Evolutionary conservation across 2,329 filamentous ascomycete genomes (phyloP).

Genomic region (Colletotrichum tropicicola): DNA sequence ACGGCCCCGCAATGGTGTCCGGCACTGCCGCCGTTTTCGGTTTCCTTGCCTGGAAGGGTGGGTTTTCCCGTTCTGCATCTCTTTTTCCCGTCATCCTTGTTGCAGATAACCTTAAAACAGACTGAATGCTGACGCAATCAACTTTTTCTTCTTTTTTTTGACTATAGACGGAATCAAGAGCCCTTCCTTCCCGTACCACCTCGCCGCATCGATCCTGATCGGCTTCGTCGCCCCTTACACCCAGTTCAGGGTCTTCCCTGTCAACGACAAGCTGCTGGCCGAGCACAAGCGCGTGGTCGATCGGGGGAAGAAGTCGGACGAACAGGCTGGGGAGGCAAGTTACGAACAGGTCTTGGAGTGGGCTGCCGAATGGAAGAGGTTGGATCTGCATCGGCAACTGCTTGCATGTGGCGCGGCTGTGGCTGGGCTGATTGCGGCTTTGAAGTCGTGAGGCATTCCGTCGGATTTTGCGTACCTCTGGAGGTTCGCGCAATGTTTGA

Average conservation of each 20-base stretch:
- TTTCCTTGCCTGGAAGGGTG: slow-evolving; percentile 13
- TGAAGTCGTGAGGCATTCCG: background rate
- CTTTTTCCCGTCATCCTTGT: background rate
- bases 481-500: too few species aligned
- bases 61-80: background rate
- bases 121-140: too few species aligned
- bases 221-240: background rate
- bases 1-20: slow-evolving; percentile 2
- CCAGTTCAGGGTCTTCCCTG: background rate
- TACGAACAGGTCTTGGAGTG: background rate
- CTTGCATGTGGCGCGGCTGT: background rate
- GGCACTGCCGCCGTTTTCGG: background rate
- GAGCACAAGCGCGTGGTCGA: background rate
- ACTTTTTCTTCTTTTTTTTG: too few species aligned
- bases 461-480: too few species aligned
- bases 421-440: background rate
- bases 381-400: background rate
- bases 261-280: background rate
- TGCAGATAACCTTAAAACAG: background rate
- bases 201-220: background rate
- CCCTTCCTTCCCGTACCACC: background rate
- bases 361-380: background rate
- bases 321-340: background rate
- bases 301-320: background rate
- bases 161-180: background rate